Evolutionary conservation across 371 early-diverging fungal species (phyloP), one percentile per base, ranked within the genome.

Genomic region (Sporodiniella umbellata): DNA sequence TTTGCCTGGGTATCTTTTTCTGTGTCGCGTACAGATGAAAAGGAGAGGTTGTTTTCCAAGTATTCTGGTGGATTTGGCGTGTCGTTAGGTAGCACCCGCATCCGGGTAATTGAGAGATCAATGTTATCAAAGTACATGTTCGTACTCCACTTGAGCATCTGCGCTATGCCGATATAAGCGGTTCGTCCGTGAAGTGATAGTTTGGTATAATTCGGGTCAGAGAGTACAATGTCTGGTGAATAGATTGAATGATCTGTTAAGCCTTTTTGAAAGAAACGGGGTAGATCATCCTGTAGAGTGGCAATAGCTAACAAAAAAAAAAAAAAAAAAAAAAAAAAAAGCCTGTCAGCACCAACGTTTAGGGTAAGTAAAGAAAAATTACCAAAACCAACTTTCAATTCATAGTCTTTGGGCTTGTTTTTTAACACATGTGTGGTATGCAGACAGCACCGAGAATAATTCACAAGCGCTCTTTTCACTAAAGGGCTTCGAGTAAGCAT

Each of bases 261-360:
- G 2, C 78, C 78, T 15, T 67, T 54, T 24, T 54, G 35, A 53
- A 78, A 78, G 43, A 80, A 80, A 15, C 54, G 50, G 4, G 78
- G 72, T 10, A 80, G 43, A 28, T 78, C 76, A 31, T 70, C 64
- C 43, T 74, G 78, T 39, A 80, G 37, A 2, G 66, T 58, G 14
- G 65, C 68, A 45, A 80, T 80, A 7, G 80, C 80, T 79, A 26
- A n/a, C n/a, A n/a, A n/a, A n/a, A n/a, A n/a, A n/a, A n/a, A n/a
- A n/a, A n/a, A n/a, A n/a, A n/a, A n/a, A n/a, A n/a, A n/a, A n/a
- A n/a, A n/a, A n/a, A n/a, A n/a, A n/a, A n/a, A n/a, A n/a, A n/a
- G n/a, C n/a, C n/a, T n/a, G n/a, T n/a, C n/a, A n/a, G n/a, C n/a
- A n/a, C n/a, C n/a, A n/a, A n/a, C n/a, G n/a, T n/a, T n/a, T n/a